Conservation (phyloP, 225 moss, liverwort and hornwort genomes). For the Sphagnum tenellum region DNA sequence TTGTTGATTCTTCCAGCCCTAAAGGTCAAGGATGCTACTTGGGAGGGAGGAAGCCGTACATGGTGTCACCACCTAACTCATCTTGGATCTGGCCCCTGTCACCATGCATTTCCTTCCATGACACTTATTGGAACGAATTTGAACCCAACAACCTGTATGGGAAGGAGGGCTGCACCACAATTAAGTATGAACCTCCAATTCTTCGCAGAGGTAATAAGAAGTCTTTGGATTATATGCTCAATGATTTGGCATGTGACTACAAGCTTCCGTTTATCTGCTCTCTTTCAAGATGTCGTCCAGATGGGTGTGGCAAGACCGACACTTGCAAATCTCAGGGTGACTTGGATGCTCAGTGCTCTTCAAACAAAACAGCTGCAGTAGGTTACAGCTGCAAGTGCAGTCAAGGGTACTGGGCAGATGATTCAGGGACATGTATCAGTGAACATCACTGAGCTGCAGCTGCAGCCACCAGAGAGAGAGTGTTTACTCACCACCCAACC, state of each 20-base stretch:
- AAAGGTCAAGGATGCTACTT: constrained; percentile 34
- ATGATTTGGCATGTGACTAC: constrained; percentile 37
- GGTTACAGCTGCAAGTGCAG: constrained; percentile 40
- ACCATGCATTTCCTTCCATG: constrained; percentile 36
- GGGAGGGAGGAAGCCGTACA: constrained; percentile 33
- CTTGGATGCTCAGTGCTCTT: constrained; percentile 7
- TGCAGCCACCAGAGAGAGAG: not conserved
- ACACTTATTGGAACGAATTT: constrained; percentile 37
- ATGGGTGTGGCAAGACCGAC: constrained; percentile 22
- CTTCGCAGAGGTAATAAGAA: constrained; percentile 2
- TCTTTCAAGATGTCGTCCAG: constrained; percentile 26
- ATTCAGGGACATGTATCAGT: constrained; percentile 35
- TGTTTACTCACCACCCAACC: too few relatives aligned
- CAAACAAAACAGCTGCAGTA: constrained; percentile 8
- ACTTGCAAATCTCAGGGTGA: constrained; percentile 38
- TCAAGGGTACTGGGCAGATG: constrained; percentile 17
- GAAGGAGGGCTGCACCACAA: constrained; percentile 37
- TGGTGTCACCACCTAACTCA: constrained; percentile 6
- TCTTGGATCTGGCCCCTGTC: constrained; percentile 31
- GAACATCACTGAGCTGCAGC: not conserved
- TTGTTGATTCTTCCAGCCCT: not conserved
- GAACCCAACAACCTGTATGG: constrained; percentile 46
- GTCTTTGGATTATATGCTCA: constrained; percentile 31
- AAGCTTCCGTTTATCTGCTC: constrained; percentile 35
- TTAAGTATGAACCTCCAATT: constrained; percentile 28